A percentile compares a stretch with the other conserved stretches of the same genome.
Evolutionary conservation across 305 asterid species (phyloP).

Genomic region (Stenogyne calaminthoides): DNA sequence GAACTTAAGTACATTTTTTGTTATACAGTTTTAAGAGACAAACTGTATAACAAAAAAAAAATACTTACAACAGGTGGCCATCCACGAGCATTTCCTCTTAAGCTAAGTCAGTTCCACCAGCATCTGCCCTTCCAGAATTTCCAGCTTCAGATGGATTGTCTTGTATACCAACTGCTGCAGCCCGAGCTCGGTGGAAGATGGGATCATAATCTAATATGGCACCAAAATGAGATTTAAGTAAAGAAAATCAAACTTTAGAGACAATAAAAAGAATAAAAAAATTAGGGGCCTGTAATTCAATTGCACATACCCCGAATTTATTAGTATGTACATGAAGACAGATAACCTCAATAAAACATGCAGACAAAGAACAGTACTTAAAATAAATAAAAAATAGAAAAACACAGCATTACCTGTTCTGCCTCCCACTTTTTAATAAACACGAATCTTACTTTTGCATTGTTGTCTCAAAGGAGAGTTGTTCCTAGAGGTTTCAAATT

Average conservation of each 20-base stretch:
- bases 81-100: conserved; percentile 54
- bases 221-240: conserved; percentile 30
- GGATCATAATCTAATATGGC: conserved; percentile 79
- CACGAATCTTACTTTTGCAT: conserved; percentile 98
- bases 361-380: background rate
- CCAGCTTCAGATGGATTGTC: conserved; percentile 60
- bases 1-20: background rate
- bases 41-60: conserved; percentile 11
- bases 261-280: background rate
- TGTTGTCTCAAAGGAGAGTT: conserved; percentile 82
- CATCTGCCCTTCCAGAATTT: conserved; percentile 55
- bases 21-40: background rate
- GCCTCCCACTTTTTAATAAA: conserved; percentile 90
- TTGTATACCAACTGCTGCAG: conserved; percentile 85
- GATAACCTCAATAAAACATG: background rate
- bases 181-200: conserved; percentile 99
- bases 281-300: background rate
- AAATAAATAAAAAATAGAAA: conserved; percentile 22
- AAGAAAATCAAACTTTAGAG: background rate
- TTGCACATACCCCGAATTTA: background rate
- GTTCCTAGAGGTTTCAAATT: conserved; percentile 64
- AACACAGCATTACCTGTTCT: conserved; percentile 71
- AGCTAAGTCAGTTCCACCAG: conserved; percentile 59
- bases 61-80: conserved; percentile 66
- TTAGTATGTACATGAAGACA: background rate